phyloP scores from a whole-genome alignment of 352 stramenopile genomes.

The Pythium dissotocum region DNA sequence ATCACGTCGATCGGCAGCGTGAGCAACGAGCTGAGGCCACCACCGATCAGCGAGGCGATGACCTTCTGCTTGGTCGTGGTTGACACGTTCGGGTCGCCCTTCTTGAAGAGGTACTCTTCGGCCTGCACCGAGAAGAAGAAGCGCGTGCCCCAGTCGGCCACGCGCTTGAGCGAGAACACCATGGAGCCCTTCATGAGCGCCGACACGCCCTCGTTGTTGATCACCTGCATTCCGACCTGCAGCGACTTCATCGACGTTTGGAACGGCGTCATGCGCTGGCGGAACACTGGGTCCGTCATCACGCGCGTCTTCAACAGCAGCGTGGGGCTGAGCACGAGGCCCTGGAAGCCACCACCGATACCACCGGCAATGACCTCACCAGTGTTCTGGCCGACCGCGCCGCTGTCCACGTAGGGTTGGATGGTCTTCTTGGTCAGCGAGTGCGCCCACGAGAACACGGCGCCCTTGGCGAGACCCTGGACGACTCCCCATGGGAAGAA shows the following conservation, averaged over 20 bases:
- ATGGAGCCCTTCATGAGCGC: conserved; percentile 92
- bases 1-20: conserved; percentile 93
- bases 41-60: conserved; percentile 80
- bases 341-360: conserved; percentile 90
- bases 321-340: conserved; percentile 91
- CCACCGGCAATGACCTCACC: conserved; percentile 87
- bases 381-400: conserved; percentile 50
- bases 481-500: conserved; percentile 93
- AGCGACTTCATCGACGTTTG: conserved; percentile 85
- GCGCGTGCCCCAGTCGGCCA: conserved; percentile 91
- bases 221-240: conserved; percentile 88
- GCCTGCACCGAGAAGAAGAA: conserved; percentile 91
- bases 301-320: conserved; percentile 94
- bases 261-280: conserved; percentile 83
- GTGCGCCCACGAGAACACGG: conserved; percentile 90
- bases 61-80: conserved; percentile 80
- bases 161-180: conserved; percentile 92
- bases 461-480: conserved; percentile 89
- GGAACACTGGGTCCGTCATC: conserved; percentile 94
- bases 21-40: conserved; percentile 66
- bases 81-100: conserved; percentile 52
- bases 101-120: conserved; percentile 80
- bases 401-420: conserved; percentile 56
- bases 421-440: conserved; percentile 62
- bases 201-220: conserved; percentile 81